Evolutionary conservation across 331 rosid genomes (phyloP), one percentile per base, ranked within the genome.

Genomic region (Phaseolus coccineus): DNA sequence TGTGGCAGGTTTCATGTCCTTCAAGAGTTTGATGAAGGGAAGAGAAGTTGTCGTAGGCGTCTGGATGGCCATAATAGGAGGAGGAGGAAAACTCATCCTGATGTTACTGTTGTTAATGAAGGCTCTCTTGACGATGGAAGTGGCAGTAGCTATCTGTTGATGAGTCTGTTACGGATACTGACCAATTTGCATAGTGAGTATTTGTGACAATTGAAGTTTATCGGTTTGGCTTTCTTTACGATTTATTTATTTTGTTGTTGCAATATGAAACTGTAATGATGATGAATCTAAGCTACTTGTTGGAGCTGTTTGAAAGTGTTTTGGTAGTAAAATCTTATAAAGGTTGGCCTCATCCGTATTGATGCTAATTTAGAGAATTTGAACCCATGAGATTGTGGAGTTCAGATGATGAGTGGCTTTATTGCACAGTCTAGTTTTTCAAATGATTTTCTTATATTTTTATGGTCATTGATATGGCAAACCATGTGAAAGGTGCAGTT

Each of bases 21-120:
- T 85, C 92, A 90, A 83, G 96, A 92, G 78, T 92, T 92, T 69
- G 97, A 92, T 84, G 97, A 92, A 76, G 97, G 96, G 78, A 92
- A 85, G 87, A 84, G 97, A 79, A 92, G 97, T 87, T 92, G 97
- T 44, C 91, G 97, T 48, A 87, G 94, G 87, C 91, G 95, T 59
- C 80, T 92, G 82, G 97, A 95, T 6, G 96, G 96, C 69, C 97
- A 92, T 59, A 92, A 92, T 61, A 87, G 82, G 87, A 87, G 96
- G 74, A 89, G 97, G 82, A 89, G 97, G 80, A 92, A 90, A 81
- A 87, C 87, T 1, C 90, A 92, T 82, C 93, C 96, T 4, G 93
- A 89, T 57, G 69, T 83, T 33, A 44, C 86, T 28, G 89, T 67
- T 42, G 89, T 73, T 44, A 90, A 81, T 79, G 92, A 87, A 83